A percentile compares a stretch with the other conserved stretches of the same genome.
These are phyloP conservation scores for Paraphoma sp. DNA, from an alignment of 2,329 filamentous ascomycete species.

Conservation along the genomic window DNA sequence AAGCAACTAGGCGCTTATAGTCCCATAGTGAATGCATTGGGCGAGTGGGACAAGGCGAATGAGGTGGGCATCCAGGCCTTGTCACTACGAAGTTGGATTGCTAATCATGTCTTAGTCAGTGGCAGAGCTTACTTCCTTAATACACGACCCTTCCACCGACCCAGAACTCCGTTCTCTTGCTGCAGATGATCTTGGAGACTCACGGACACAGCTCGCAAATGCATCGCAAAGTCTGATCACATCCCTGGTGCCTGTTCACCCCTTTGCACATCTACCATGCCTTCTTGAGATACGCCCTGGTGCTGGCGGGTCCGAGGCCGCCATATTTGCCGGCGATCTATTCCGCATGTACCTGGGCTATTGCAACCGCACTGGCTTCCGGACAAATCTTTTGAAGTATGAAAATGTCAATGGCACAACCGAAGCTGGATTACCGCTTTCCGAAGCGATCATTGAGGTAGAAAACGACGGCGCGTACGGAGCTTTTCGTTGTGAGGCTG, in stretches of 20 bases:
- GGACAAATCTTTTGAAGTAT: constrained; percentile 76
- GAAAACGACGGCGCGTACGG: constrained; percentile 80
- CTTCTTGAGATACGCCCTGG: constrained; percentile 91
- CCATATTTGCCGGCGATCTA: constrained; percentile 85
- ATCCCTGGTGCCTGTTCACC: constrained; percentile 83
- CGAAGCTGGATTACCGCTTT: constrained; percentile 70
- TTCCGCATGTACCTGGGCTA: constrained; percentile 89
- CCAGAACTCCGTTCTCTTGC: constrained; percentile 66
- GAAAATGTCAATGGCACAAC: constrained; percentile 73
- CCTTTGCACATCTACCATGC: constrained; percentile 88
- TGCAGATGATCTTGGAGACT: constrained; percentile 72
- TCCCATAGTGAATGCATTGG: constrained; percentile 58
- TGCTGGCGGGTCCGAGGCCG: constrained; percentile 88
- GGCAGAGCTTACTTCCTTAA: constrained; percentile 75
- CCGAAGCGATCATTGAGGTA: constrained; percentile 88
- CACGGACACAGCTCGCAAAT: constrained; percentile 65
- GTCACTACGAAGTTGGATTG: not conserved
- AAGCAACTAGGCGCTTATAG: constrained; percentile 65
- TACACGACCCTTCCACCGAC: constrained; percentile 70
- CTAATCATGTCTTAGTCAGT: constrained; percentile 54
- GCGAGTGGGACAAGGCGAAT: constrained; percentile 64
- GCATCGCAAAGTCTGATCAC: constrained; percentile 74
- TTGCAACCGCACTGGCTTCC: constrained; percentile 73
- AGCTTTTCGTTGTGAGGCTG: constrained; percentile 82
- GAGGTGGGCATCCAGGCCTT: constrained; percentile 51